A percentile compares a stretch with the other conserved stretches of the same genome.
Conservation (phyloP, 2,329 filamentous ascomycete genomes). For the Stagonosporopsis cucurbitacearum region DNA sequence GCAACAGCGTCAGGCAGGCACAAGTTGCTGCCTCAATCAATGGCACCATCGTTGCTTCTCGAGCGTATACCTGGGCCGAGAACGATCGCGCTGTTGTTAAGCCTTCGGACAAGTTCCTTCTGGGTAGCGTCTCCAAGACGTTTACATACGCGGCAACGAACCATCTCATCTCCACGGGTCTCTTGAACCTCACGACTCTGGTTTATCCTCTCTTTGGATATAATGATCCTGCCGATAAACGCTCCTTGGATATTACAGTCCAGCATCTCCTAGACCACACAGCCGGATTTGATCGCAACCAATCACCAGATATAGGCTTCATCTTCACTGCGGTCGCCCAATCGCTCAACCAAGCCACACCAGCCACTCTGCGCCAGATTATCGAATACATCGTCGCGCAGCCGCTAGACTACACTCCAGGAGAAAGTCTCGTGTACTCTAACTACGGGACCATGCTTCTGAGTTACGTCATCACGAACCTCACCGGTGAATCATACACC, state of each 20-base stretch:
- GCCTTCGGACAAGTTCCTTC: slow-evolving; percentile 30
- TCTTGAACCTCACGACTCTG: slow-evolving; percentile 23
- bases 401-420: slow-evolving; percentile 29
- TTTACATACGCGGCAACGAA: slow-evolving; percentile 29
- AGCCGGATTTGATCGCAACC: slow-evolving; percentile 27
- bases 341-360: slow-evolving; percentile 23
- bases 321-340: slow-evolving; percentile 24
- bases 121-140: slow-evolving; percentile 32
- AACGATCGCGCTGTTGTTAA: slow-evolving; percentile 25
- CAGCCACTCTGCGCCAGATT: slow-evolving; percentile 26
- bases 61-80: slow-evolving; percentile 33
- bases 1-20: slow-evolving; percentile 29
- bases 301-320: slow-evolving; percentile 26
- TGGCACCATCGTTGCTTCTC: slow-evolving; percentile 25
- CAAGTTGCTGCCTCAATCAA: slow-evolving; percentile 30
- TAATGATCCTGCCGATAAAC: slow-evolving; percentile 21
- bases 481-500: slow-evolving; percentile 23
- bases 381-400: slow-evolving; percentile 27
- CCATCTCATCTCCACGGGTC: slow-evolving; percentile 19
- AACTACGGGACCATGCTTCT: slow-evolving; percentile 33
- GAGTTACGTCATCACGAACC: slow-evolving; percentile 23
- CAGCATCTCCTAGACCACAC: slow-evolving; percentile 31
- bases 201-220: slow-evolving; percentile 32
- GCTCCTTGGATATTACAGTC: slow-evolving; percentile 29
- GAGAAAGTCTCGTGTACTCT: slow-evolving; percentile 21